Percentiles rank a stretch among this genome's conserved stretches.
Conservation (phyloP, 1,139 yeast genomes). For the Lodderomyces beijingensis region DNA sequence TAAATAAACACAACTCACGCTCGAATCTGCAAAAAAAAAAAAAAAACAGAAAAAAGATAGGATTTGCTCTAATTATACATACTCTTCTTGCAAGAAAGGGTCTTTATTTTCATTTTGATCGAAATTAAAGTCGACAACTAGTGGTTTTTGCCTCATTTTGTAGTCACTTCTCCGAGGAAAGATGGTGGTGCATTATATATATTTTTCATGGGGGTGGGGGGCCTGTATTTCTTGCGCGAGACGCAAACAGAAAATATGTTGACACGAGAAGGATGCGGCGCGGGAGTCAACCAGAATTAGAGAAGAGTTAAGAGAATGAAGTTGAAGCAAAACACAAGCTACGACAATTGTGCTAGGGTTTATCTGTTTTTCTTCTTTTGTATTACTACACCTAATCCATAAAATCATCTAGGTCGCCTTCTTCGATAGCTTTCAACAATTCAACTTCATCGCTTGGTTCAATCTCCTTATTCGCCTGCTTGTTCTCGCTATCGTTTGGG, state of each 20-base stretch:
- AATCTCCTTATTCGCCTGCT: conserved; percentile 25
- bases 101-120: conserved; percentile 29
- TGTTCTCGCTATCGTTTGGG: conserved; percentile 48
- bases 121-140: conserved; percentile 17
- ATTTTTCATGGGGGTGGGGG: too few species aligned
- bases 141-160: conserved; percentile 16
- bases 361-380: not conserved
- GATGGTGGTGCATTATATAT: too few species aligned
- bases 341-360: too few species aligned
- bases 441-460: conserved; percentile 41
- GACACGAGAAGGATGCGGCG: not conserved
- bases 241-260: not conserved
- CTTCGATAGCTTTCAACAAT: conserved; percentile 45
- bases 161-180: too few species aligned
- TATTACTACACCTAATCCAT: conserved; percentile 29
- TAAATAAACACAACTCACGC: too few species aligned
- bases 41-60: not conserved
- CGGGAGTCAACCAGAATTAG: not conserved
- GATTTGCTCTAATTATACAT: conserved; percentile 18
- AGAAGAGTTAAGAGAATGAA: not conserved
- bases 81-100: conserved; percentile 40
- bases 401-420: conserved; percentile 48
- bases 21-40: not conserved
- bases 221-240: too few species aligned
- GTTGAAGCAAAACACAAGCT: too few species aligned